Evolutionary conservation across 1,284 basidiomycete species (phyloP).

Genomic region (Cystobasidiaceae sp.): DNA sequence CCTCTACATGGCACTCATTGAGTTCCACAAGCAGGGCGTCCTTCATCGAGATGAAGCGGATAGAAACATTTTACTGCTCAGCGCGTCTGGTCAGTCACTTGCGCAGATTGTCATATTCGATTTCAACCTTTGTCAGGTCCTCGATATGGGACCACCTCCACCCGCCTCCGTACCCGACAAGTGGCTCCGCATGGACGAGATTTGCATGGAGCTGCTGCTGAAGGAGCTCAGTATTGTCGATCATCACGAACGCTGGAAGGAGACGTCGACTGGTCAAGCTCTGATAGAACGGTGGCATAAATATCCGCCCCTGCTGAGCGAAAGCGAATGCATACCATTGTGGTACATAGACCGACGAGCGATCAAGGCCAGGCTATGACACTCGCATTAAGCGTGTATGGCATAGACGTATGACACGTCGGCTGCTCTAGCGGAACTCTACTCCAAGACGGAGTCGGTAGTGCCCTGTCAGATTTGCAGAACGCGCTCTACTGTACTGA

Average conservation of each 20-base stretch:
- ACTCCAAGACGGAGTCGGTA: no score
- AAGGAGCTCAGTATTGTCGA: background rate
- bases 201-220: background rate
- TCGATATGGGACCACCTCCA: background rate
- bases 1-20: background rate
- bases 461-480: no score
- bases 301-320: background rate
- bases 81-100: background rate
- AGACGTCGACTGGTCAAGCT: background rate
- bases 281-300: background rate
- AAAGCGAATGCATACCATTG: background rate
- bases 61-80: background rate
- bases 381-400: background rate
- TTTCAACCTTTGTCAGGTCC: background rate
- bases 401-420: background rate
- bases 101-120: background rate
- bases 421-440: no score
- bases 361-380: background rate
- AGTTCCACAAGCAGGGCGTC: background rate
- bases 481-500: no score
- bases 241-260: background rate
- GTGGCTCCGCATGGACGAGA: background rate
- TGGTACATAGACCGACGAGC: background rate
- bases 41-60: background rate
- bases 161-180: background rate